Base-by-base conservation (phyloP, 106 monocot species). In the Platanthera zijinensis region DNA sequence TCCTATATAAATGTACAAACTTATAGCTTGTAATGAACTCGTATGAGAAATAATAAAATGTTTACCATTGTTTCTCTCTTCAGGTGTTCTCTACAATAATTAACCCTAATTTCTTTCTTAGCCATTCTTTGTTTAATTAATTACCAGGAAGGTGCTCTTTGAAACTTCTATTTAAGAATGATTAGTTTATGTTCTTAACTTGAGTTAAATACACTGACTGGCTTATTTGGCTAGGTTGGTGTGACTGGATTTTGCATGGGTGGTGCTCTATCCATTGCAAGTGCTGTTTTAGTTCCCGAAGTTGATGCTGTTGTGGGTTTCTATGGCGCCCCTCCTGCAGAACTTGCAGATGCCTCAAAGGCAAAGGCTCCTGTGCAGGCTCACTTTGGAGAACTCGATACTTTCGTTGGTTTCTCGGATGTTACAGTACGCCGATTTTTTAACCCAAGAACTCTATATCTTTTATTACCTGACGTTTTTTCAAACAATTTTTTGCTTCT, bases 171-270 rank as follows among this genome's bases (percentile, higher is more conserved):
- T 61, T 19, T n/a, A 21, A 61, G 0, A 61, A 61, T 61, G 59
- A 61, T 8, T 61, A 19, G 59, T 61, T 61, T 9, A 66, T 39
- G 10, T 11, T 32, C 11, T 9, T 7, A 5, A 30, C 28, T 21
- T 30, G 64, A 64, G 1, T 30, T 66, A 30, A 32, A 32, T 7
- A 66, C 32, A 17, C 70, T 70, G 70, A 4, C 39, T 70, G 46
- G 32, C 48, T 70, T 48, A 48, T 45, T 13, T 48, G 22, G 78
- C n/a, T 69, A 97, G 96, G 93, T 89, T 73, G 93, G 96, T 75
- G 96, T 97, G 21, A 88, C 91, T 57, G 96, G 96, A 11, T 93
- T 82, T 79, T 93, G 96, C 85, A 91, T 97, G 93, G 96, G 96
- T 79, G 96, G 96, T 76, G 96, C 96, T 51, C 71, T 93, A 39